Evolutionary conservation across 371 early-diverging fungal species (phyloP), one percentile per base, ranked within the genome.

Genomic region (Mucor saturninus): DNA sequence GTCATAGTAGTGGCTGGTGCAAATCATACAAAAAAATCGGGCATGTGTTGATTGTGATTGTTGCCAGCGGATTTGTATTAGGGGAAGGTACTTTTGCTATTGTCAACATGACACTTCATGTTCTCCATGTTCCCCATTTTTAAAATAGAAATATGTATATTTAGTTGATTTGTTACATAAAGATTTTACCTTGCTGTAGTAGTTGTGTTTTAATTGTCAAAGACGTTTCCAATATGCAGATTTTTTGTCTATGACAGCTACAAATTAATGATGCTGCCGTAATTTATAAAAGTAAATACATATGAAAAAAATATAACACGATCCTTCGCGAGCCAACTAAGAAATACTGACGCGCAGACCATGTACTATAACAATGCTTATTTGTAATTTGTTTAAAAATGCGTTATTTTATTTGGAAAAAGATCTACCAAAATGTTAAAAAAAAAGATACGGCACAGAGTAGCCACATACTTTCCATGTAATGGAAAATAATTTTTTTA

Each of bases 41-140:
- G n/a, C 73, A 86, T 42, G 87, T 91, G 8, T 73, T 90, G 55
- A 83, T 87, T 59, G 87, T 92, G 30, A 86, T 93, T 21, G 68
- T 91, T 10, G 93, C 91, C 8, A 86, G 86, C 54, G 93, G 93
- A 0, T 89, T 93, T 75, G 93, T 93, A 0, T 73, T 93, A 5
- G 93, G 93, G 11, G 93, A 93, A 65, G 93, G 93, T 21, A 89
- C 91, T 0, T 77, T 90, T 62, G 82, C 86, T 13, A 76, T 88
- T 50, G 79, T 83, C 11, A 84, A 83, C 46, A 75, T 88, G 65
- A 66, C 77, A 15, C 64, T 81, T 71, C 71, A 72, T 21, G 80
- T 80, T 3, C 59, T 59, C 14, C 59, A 68, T 56, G 80, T 79
- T n/a, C 80, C 83, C 29, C 79, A 80, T 45, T 67, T 70, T 40